Conservation (phyloP, 2,329 filamentous ascomycete species). For the Drechslera avenae region DNA sequence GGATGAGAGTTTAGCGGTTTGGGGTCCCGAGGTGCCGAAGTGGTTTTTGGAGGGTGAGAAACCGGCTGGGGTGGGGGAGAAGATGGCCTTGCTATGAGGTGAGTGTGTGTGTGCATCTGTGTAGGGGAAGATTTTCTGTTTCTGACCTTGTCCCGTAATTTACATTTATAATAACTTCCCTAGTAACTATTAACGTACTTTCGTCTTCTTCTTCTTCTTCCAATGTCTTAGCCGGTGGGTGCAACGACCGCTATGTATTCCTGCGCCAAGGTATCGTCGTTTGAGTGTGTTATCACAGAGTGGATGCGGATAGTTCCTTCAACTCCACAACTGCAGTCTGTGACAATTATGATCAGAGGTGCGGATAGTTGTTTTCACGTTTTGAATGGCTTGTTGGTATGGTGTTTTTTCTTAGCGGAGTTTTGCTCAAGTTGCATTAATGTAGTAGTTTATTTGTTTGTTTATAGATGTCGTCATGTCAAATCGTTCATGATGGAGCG, state of each 20-base stretch:
- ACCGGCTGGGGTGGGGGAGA: too few relatives aligned
- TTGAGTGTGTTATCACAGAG: background rate
- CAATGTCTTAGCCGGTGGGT: conserved; percentile 21
- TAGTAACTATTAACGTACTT: too few relatives aligned
- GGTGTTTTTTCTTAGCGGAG: background rate
- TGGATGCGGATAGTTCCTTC: conserved; percentile 11
- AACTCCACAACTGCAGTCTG: conserved; percentile 28
- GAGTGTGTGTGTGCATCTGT: too few relatives aligned
- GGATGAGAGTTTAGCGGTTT: conserved; percentile 50
- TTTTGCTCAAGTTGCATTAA: background rate
- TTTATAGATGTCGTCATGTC: conserved; percentile 5
- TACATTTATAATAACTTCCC: too few relatives aligned
- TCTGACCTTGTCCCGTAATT: too few relatives aligned
- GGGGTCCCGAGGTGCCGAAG: conserved; percentile 50
- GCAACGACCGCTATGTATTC: conserved; percentile 4
- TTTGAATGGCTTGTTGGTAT: background rate
- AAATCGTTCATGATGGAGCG: conserved; percentile 8
- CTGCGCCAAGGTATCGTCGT: conserved; percentile 11
- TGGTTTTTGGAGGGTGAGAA: conserved; percentile 42
- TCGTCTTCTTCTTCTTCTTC: too few relatives aligned
- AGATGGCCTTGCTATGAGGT: background rate
- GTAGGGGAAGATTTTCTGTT: too few relatives aligned
- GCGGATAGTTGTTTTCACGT: conserved; percentile 13
- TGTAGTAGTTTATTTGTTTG: too few relatives aligned
- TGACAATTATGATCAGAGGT: conserved; percentile 27